These are phyloP conservation scores for Eucalyptus sp. DNA, from an alignment of 345 rosid genomes.

Conservation along the genomic window DNA sequence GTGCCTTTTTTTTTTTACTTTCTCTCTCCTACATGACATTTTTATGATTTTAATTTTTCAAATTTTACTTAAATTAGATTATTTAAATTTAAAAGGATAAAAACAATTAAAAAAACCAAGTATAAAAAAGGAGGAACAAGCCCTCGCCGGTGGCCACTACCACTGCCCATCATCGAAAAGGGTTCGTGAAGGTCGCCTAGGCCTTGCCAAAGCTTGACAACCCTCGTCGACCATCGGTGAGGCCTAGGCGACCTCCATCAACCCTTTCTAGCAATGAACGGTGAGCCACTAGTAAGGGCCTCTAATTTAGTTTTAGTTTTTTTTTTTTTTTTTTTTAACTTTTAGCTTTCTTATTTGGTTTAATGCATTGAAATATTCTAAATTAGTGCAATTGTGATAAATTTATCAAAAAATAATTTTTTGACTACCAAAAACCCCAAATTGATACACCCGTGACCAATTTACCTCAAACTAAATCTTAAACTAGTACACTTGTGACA, in stretches of 20 bases:
- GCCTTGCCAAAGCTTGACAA: background rate
- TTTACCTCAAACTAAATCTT: fast-evolving
- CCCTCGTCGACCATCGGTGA: fast-evolving
- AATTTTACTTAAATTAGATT: background rate
- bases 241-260: fast-evolving
- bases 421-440: fast-evolving
- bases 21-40: too few relatives aligned
- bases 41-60: background rate
- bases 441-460: fast-evolving
- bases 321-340: background rate
- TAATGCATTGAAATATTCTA: too few relatives aligned
- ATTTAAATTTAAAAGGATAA: too few relatives aligned
- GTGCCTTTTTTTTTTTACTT: background rate
- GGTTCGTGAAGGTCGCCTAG: fast-evolving
- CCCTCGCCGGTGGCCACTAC: fast-evolving
- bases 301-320: background rate
- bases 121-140: background rate
- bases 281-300: fast-evolving
- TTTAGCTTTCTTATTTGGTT: too few relatives aligned
- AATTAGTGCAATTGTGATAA: too few relatives aligned
- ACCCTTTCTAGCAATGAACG: too few relatives aligned
- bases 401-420: too few relatives aligned
- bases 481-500: too few relatives aligned
- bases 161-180: too few relatives aligned
- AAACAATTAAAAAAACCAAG: too few relatives aligned